Percentiles rank a stretch among this genome's conserved stretches.
These are phyloP conservation scores for Fusarium sp. DNA, from an alignment of 2,329 filamentous ascomycete species.

Conservation along the genomic window DNA sequence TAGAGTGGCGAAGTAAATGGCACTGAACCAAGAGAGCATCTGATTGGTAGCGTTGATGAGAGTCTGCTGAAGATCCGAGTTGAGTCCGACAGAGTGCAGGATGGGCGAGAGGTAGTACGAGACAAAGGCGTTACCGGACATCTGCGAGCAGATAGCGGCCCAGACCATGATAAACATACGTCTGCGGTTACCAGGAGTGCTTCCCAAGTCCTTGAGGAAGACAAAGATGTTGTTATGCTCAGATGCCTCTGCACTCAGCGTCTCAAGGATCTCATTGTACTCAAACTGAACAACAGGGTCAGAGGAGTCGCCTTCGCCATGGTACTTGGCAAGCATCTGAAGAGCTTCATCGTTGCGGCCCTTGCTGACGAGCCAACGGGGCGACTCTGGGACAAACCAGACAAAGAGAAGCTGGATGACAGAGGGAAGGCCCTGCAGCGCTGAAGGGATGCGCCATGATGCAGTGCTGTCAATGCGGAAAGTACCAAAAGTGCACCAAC, in stretches of 20 bases:
- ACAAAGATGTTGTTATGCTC: not conserved
- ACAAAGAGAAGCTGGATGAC: not conserved
- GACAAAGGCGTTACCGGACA: not conserved
- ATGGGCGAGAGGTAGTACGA: not conserved
- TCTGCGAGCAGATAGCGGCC: not conserved
- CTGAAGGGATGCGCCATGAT: not conserved
- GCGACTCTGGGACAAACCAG: not conserved
- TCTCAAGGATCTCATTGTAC: not conserved
- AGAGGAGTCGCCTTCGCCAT: not conserved
- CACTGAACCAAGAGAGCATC: not conserved
- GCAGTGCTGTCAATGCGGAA: not conserved
- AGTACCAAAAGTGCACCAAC: not conserved
- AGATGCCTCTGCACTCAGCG: not conserved
- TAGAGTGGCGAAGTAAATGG: not conserved
- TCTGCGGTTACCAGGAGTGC: not conserved
- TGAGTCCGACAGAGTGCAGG: not conserved
- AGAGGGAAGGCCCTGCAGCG: not conserved
- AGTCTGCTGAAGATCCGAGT: not conserved
- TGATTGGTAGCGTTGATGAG: slow-evolving; percentile 1
- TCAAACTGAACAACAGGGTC: not conserved
- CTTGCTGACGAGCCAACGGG: not conserved
- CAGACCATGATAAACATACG: not conserved
- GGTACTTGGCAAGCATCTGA: not conserved
- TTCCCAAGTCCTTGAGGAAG: not conserved
- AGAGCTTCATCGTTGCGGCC: not conserved